These are phyloP conservation scores for Chytriomyces sp. DNA, from an alignment of 192 early-diverging fungal genomes.

Conservation along the genomic window DNA sequence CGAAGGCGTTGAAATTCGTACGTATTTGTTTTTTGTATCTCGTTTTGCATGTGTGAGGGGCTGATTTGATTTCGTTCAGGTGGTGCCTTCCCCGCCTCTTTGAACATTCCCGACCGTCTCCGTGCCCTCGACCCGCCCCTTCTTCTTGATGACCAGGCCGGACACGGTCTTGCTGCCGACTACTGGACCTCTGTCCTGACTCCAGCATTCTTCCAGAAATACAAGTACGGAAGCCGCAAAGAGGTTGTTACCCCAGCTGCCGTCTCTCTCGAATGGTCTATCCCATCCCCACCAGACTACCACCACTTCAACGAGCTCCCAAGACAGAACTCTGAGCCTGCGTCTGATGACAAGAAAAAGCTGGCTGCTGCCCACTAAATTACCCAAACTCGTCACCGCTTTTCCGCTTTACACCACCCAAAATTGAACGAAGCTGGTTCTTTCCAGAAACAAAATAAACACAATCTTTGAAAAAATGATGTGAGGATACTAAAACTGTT, in stretches of 20 bases:
- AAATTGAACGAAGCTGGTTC: neutral
- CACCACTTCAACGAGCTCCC: constrained; percentile 63
- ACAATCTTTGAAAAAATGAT: too few species aligned
- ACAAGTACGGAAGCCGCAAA: constrained; percentile 54
- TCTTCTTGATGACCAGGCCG: constrained; percentile 46
- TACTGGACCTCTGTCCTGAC: constrained; percentile 58
- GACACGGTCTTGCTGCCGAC: constrained; percentile 53
- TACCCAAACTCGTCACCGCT: neutral
- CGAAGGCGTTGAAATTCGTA: constrained; percentile 56
- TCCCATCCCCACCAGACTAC: constrained; percentile 64
- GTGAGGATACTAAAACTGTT: too few species aligned
- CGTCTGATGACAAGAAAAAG: constrained; percentile 2
- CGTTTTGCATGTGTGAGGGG: neutral
- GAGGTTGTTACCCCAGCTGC: constrained; percentile 52
- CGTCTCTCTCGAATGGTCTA: constrained; percentile 57
- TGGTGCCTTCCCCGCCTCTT: constrained; percentile 49
- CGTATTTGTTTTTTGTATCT: constrained; percentile 8
- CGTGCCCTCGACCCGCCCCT: constrained; percentile 58
- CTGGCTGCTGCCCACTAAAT: constrained; percentile 31
- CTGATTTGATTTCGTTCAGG: constrained; percentile 36
- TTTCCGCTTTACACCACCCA: constrained; percentile 1
- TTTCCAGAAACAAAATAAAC: too few species aligned
- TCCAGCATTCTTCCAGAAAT: constrained; percentile 60
- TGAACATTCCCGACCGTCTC: constrained; percentile 52
- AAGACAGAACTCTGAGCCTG: constrained; percentile 26